Base-by-base conservation (phyloP, 78 protist genomes). In the Dictyostelium intermedium region DNA sequence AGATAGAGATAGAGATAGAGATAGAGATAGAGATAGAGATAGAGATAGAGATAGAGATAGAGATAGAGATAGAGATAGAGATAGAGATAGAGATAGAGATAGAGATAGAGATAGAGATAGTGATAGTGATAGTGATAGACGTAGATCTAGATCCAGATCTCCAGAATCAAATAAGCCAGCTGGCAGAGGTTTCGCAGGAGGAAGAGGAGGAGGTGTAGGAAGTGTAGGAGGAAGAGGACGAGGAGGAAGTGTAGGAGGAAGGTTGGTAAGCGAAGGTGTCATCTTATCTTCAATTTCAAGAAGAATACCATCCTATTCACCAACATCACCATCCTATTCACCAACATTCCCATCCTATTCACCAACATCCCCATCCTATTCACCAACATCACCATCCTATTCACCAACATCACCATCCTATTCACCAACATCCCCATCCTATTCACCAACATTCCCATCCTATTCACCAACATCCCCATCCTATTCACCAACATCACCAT, bases 391-490 rank as follows among this genome's bases (percentile, higher is more conserved):
- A 14, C 47, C 43, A 30, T n/a, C 69, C 2, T 81, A 47, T 14
- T 81, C 74, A 3, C 85, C 91, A 70, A 83, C 91, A 1, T 45
- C 91, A 66, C 81, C 91, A 83, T 16, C 53, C 0, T 34, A 56
- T 20, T 34, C 76, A 3, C 85, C 91, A 70, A 60, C 82, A 10
- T 63, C 79, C 0, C 23, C 66, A 41, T 20, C 79, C 0, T 39
- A n/a, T 30, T 14, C 41, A 16, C 8, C 78, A 35, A 61, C 70
- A 61, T 61, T 7, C 1, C 70, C 32, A 20, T 61, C 72, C 0
- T n/a, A 61, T n/a, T 61, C 72, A 61, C 72, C 72, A 3, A 61
- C 32, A n/a, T n/a, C n/a, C n/a, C n/a, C n/a, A n/a, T n/a, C n/a
- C n/a, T n/a, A n/a, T n/a, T n/a, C n/a, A n/a, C n/a, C n/a, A n/a